Conservation (phyloP, 495 filamentous ascomycete genomes). For the Bathelium albidoporum region DNA sequence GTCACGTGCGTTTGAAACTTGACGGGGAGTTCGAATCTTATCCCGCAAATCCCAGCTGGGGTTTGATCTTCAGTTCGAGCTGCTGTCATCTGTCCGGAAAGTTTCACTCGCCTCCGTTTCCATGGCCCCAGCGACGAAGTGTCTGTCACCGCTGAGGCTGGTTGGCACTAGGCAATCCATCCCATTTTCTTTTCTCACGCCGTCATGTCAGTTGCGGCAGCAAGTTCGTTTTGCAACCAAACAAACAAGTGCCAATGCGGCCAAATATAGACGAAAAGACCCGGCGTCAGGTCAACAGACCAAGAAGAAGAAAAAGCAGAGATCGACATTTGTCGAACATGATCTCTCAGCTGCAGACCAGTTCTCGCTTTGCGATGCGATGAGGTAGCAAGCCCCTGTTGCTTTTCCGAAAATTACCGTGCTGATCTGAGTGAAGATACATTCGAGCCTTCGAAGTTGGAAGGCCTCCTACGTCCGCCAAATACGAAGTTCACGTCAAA, state of each 20-base stretch:
- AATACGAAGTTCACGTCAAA: conserved; percentile 82
- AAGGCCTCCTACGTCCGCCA: conserved; percentile 52
- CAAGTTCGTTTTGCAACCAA: neutral
- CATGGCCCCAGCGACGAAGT: neutral
- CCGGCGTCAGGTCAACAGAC: neutral
- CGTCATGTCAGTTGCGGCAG: neutral
- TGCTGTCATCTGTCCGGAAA: neutral
- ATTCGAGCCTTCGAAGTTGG: conserved; percentile 89
- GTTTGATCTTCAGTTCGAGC: neutral
- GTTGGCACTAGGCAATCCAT: neutral
- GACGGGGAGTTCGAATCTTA: neutral
- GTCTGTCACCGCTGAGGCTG: neutral
- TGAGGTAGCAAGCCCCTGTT: no score
- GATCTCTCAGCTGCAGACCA: conserved; percentile 53
- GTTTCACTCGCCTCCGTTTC: neutral
- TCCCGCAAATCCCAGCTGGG: neutral
- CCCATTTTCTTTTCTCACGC: neutral
- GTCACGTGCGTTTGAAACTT: neutral
- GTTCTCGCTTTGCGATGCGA: conserved; percentile 80
- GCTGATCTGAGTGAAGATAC: conserved; percentile 47
- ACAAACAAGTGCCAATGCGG: conserved; percentile 12
- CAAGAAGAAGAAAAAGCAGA: conserved; percentile 55
- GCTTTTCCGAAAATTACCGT: neutral
- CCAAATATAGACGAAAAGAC: conserved; percentile 26
- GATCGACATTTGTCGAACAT: conserved; percentile 50